These are phyloP conservation scores for Clohesyomyces aquaticus DNA, from an alignment of 495 filamentous ascomycete genomes.

Conservation along the genomic window DNA sequence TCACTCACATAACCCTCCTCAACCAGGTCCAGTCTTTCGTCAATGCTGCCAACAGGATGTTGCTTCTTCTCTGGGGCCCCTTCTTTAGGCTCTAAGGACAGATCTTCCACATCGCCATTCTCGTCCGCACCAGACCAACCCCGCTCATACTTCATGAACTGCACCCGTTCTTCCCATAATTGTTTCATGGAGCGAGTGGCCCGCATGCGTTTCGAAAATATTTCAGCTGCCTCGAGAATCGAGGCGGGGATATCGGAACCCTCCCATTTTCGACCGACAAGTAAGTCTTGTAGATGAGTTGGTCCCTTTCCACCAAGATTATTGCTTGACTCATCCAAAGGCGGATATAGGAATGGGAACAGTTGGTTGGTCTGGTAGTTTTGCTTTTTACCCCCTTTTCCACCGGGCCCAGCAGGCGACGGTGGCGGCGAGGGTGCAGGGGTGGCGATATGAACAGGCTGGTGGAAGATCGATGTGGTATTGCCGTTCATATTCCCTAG, in stretches of 20 bases:
- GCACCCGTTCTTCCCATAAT: slow-evolving; percentile 90
- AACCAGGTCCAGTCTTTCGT: slow-evolving; percentile 58
- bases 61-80: slow-evolving; percentile 18
- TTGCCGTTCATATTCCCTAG: slow-evolving; percentile 51
- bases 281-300: slow-evolving; percentile 71
- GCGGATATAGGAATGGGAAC: slow-evolving; percentile 96
- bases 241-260: slow-evolving; percentile 89
- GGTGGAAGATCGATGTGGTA: slow-evolving; percentile 83
- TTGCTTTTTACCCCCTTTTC: slow-evolving; percentile 95
- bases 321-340: slow-evolving; percentile 79
- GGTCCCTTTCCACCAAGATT: slow-evolving; percentile 83
- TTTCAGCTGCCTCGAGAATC: slow-evolving; percentile 90
- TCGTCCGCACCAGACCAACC: slow-evolving; percentile 62
- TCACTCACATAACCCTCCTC: slow-evolving; percentile 82
- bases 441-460: slow-evolving; percentile 96
- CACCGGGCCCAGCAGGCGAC: slow-evolving; percentile 81
- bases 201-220: slow-evolving; percentile 85
- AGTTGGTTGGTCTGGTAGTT: slow-evolving; percentile 99
- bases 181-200: slow-evolving; percentile 90
- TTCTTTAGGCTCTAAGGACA: slow-evolving; percentile 50
- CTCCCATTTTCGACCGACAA: slow-evolving; percentile 83
- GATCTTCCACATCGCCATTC: slow-evolving; percentile 32
- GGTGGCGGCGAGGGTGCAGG: slow-evolving; percentile 97
- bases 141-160: slow-evolving; percentile 85
- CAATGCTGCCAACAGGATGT: slow-evolving; percentile 35